These are phyloP conservation scores for Wickerhamomyces bisporus DNA, from an alignment of 805 yeast species.

Conservation along the genomic window DNA sequence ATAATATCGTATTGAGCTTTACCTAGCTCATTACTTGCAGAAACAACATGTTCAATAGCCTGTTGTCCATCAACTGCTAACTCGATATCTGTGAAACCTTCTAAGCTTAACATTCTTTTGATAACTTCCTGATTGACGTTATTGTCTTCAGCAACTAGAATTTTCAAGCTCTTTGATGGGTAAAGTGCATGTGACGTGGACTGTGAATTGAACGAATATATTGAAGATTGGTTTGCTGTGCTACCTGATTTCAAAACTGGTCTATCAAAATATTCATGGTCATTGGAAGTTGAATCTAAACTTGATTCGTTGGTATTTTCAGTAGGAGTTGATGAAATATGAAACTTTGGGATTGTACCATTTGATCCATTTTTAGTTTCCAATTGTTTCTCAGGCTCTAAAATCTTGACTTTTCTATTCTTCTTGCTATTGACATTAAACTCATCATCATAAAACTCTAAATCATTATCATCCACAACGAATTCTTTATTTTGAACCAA, in stretches of 20 bases:
- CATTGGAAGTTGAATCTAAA: neutral
- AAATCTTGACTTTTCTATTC: constrained; percentile 40
- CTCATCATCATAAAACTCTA: constrained; percentile 56
- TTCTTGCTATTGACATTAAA: constrained; percentile 52
- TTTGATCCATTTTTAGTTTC: neutral
- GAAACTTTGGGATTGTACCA: neutral
- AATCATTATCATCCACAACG: constrained; percentile 25
- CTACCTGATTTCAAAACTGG: constrained; percentile 35
- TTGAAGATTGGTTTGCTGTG: constrained; percentile 29
- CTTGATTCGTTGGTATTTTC: neutral
- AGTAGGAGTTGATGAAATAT: neutral
- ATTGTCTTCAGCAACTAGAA: constrained; percentile 92
- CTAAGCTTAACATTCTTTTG: constrained; percentile 78
- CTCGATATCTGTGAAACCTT: constrained; percentile 66
- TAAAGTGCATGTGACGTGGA: neutral
- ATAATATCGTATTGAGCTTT: constrained; percentile 53
- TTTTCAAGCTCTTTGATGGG: constrained; percentile 27
- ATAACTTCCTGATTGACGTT: constrained; percentile 92
- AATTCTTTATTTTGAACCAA: constrained; percentile 46
- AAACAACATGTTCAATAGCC: constrained; percentile 59
- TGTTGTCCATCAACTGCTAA: constrained; percentile 90
- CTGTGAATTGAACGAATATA: constrained; percentile 6
- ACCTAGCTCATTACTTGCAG: neutral
- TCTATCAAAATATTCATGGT: constrained; percentile 19
- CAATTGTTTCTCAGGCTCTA: constrained; percentile 17